A percentile compares a stretch with the other conserved stretches of the same genome.
Evolutionary conservation across 495 filamentous ascomycete species (phyloP).

Genomic region (Aspergillus haitiensis): DNA sequence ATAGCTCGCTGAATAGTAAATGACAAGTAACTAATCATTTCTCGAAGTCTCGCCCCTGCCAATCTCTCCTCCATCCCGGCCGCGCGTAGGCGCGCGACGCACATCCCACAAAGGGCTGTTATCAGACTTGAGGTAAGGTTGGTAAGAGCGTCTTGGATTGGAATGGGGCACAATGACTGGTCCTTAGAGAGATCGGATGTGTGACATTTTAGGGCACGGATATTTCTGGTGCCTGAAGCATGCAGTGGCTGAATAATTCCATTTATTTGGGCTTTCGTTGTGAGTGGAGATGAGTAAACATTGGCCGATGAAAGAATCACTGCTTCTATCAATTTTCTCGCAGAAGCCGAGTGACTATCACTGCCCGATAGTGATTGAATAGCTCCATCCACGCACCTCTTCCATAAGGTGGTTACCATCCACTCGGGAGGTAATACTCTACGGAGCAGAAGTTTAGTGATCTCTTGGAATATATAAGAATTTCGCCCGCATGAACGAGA

Average conservation of each 20-base stretch:
- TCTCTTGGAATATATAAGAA: slow-evolving; percentile 41
- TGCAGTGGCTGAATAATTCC: neutral
- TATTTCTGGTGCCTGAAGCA: slow-evolving; percentile 15
- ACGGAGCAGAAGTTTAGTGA: slow-evolving; percentile 41
- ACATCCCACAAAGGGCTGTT: slow-evolving; percentile 46
- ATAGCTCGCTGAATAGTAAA: slow-evolving; percentile 32
- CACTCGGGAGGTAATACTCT: slow-evolving; percentile 46
- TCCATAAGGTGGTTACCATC: slow-evolving; percentile 50
- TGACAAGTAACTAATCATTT: slow-evolving; percentile 30
- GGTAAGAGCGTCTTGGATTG: slow-evolving; percentile 44
- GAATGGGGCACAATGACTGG: slow-evolving; percentile 36
- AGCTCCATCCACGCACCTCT: slow-evolving; percentile 43
- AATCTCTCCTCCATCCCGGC: slow-evolving; percentile 14
- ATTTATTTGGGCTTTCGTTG: neutral
- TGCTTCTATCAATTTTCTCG: slow-evolving; percentile 42
- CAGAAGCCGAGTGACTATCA: slow-evolving; percentile 37
- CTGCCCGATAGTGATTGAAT: slow-evolving; percentile 44
- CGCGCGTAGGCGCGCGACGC: slow-evolving; percentile 39
- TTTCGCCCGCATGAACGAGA: slow-evolving; percentile 23
- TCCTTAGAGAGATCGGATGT: slow-evolving; percentile 1
- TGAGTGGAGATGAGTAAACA: slow-evolving; percentile 14
- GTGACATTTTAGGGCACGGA: slow-evolving; percentile 23
- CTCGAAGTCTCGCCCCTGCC: slow-evolving; percentile 29
- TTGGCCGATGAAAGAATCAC: slow-evolving; percentile 38
- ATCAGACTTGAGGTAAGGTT: slow-evolving; percentile 46